Evolutionary conservation across 2,329 filamentous ascomycete genomes (phyloP).

Genomic region (Aspergillus fijiensis): DNA sequence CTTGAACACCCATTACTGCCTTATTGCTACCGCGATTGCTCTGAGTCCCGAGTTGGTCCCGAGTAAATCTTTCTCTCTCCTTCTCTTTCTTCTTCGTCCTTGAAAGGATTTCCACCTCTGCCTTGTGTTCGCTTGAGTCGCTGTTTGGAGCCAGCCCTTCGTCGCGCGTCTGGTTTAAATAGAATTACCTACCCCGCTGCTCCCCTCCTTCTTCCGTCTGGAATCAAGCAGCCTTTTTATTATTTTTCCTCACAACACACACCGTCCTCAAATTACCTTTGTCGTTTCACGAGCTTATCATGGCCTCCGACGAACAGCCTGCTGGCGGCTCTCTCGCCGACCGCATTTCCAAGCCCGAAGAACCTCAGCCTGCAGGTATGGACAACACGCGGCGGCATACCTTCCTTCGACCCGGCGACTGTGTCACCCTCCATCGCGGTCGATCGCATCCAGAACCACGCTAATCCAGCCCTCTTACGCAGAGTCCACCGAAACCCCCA

Average conservation of each 20-base stretch:
- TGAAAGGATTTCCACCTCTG: constrained; percentile 6
- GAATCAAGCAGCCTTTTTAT: background rate
- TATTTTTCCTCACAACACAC: background rate
- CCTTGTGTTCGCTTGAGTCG: constrained; percentile 2
- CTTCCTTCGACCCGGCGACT: constrained; percentile 15
- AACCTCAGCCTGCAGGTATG: constrained; percentile 31
- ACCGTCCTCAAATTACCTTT: background rate
- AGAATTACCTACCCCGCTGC: constrained; percentile 12
- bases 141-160: background rate
- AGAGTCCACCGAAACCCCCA: constrained; percentile 15
- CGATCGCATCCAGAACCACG: background rate
- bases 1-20: background rate
- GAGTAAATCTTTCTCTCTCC: too few species aligned
- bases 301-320: constrained; percentile 41
- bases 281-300: constrained; percentile 19
- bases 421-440: constrained; percentile 16
- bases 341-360: constrained; percentile 48
- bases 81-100: background rate
- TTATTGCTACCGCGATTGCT: background rate
- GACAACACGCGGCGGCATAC: constrained; percentile 15
- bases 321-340: constrained; percentile 47
- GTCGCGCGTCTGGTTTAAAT: background rate
- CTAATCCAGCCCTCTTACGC: constrained; percentile 18
- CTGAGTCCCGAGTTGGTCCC: background rate
- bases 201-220: background rate